phyloP scores from a whole-genome alignment of 352 stramenopile species.

The Phytopythium vexans region DNA sequence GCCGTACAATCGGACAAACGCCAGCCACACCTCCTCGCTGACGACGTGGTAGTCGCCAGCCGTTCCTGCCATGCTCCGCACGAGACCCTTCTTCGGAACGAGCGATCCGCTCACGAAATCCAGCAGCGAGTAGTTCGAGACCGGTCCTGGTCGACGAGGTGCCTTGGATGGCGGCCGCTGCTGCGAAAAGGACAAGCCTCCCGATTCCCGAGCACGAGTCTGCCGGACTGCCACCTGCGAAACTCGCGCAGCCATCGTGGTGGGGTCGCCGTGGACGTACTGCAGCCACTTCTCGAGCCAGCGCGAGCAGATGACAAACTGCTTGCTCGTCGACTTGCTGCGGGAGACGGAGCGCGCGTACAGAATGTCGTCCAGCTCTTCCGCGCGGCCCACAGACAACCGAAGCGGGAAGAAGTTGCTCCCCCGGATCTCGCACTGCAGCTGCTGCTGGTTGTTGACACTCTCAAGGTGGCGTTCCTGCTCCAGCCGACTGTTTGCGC shows the following conservation, averaged over 20 bases:
- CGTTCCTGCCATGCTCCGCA: slow-evolving; percentile 35
- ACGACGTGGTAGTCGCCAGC: slow-evolving; percentile 58
- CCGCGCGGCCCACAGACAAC: slow-evolving; percentile 23
- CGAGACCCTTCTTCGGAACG: slow-evolving; percentile 34
- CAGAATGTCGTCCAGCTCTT: slow-evolving; percentile 61
- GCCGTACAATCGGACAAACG: slow-evolving; percentile 56
- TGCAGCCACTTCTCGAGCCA: slow-evolving; percentile 71
- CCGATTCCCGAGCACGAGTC: background rate
- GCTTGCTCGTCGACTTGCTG: slow-evolving; percentile 13
- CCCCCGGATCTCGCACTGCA: background rate
- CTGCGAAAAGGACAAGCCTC: slow-evolving; percentile 9
- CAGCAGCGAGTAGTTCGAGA: slow-evolving; percentile 64
- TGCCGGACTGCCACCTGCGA: background rate
- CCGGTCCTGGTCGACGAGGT: slow-evolving; percentile 40
- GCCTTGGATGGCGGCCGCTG: background rate
- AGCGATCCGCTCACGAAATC: slow-evolving; percentile 66
- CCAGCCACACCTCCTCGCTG: slow-evolving; percentile 64
- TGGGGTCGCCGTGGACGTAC: slow-evolving; percentile 52
- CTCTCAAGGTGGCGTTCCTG: slow-evolving; percentile 11
- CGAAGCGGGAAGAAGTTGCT: slow-evolving; percentile 13
- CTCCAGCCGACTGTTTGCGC: slow-evolving; percentile 20
- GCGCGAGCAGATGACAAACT: slow-evolving; percentile 53
- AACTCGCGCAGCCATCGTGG: slow-evolving; percentile 6
- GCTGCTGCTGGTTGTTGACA: slow-evolving; percentile 20
- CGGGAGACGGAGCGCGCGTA: slow-evolving; percentile 33